phyloP scores from a whole-genome alignment of 2,329 filamentous ascomycete species.

The Talaromyces sp. region DNA sequence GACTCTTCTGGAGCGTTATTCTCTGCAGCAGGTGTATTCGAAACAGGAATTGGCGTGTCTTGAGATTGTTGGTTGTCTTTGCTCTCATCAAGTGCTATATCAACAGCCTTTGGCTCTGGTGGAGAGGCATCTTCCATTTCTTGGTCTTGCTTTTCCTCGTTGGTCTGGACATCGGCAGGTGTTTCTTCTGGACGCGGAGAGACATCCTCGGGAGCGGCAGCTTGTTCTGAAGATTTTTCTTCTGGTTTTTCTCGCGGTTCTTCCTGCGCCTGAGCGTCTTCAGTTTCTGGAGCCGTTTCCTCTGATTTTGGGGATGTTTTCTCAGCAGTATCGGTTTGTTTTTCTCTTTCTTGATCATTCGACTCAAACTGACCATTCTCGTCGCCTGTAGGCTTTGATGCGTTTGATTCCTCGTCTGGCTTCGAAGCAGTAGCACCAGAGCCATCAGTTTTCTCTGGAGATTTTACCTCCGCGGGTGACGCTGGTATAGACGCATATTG shows the following conservation, averaged over 20 bases:
- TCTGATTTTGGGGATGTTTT: not conserved
- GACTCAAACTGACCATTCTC: not conserved
- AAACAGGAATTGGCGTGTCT: not conserved
- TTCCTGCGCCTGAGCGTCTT: not conserved
- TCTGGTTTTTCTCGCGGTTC: not conserved
- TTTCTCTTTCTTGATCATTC: not conserved
- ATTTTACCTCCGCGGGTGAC: not conserved
- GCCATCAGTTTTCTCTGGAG: not conserved
- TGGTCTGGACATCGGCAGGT: not conserved
- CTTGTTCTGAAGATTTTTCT: not conserved
- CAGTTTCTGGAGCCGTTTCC: not conserved
- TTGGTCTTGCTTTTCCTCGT: not conserved
- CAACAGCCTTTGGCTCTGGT: not conserved
- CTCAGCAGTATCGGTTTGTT: not conserved
- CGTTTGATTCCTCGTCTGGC: not conserved
- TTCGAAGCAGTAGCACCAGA: not conserved
- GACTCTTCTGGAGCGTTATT: not conserved
- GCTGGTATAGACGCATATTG: slow-evolving; percentile 19
- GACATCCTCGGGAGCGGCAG: not conserved
- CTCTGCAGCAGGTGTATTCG: not conserved
- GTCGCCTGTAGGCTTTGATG: not conserved
- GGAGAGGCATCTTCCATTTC: slow-evolving; percentile 1
- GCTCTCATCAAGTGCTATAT: not conserved
- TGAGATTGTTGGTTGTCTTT: not conserved
- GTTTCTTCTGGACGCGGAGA: not conserved